Evolutionary conservation across 108 stramenopile species (phyloP).

Genomic region (Nannochloropsis salina): DNA sequence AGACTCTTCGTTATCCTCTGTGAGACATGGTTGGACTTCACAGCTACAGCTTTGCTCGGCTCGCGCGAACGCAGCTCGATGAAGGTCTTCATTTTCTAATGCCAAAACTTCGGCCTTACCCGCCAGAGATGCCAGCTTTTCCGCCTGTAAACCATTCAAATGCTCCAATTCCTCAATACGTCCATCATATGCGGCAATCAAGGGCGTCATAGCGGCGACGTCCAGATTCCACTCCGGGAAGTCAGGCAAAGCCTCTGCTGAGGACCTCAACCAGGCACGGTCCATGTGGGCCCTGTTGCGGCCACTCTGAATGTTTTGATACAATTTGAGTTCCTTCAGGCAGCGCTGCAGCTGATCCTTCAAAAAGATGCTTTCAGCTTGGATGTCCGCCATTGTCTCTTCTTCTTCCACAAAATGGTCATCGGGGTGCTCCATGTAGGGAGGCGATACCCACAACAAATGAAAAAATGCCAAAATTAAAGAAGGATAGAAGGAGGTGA

Average conservation of each 20-base stretch:
- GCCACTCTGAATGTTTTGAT: conserved; percentile 38
- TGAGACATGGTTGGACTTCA: background rate
- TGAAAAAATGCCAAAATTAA: too few species aligned
- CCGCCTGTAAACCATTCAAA: background rate
- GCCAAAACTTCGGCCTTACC: conserved; percentile 10
- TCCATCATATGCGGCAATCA: conserved; percentile 43
- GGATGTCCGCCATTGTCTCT: conserved; percentile 29
- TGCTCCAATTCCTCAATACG: conserved; percentile 37
- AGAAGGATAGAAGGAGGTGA: too few species aligned
- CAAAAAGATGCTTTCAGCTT: conserved; percentile 39
- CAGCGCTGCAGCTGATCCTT: conserved; percentile 46
- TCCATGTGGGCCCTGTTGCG: background rate
- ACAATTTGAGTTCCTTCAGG: conserved; percentile 35
- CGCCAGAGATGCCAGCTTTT: background rate
- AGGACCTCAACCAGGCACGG: background rate
- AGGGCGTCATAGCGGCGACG: conserved; percentile 46
- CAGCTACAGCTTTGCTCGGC: background rate
- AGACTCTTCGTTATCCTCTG: background rate
- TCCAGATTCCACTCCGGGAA: conserved; percentile 38
- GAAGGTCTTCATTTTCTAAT: background rate
- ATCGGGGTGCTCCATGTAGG: too few species aligned
- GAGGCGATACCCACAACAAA: too few species aligned
- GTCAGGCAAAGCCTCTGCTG: conserved; percentile 25
- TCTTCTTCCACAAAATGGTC: background rate
- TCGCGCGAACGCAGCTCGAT: background rate